phyloP scores from a whole-genome alignment of 225 moss, liverwort and hornwort genomes.

The Pleurozium schreberi region DNA sequence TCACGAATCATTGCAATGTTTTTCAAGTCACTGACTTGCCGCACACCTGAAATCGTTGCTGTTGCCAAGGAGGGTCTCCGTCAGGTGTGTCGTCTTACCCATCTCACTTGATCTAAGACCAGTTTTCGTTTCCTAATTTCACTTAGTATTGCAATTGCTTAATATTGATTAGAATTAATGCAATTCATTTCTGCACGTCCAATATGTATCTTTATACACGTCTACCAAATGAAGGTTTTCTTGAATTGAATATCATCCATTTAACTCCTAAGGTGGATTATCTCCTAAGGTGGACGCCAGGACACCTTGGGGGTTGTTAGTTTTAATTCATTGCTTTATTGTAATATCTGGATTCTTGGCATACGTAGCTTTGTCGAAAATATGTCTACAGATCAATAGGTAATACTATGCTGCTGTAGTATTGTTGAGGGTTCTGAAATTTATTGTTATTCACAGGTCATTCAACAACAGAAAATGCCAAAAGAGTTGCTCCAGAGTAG shows the following conservation, averaged over 20 bases:
- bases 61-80: slow-evolving; percentile 99
- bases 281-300: neutral
- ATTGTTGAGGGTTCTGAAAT: neutral
- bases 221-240: neutral
- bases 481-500: slow-evolving; percentile 98
- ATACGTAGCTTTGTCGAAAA: neutral
- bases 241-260: neutral
- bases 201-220: neutral
- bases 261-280: neutral
- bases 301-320: neutral
- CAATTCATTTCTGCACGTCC: neutral
- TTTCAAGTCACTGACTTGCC: slow-evolving; percentile 96
- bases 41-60: slow-evolving; percentile 97
- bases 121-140: neutral
- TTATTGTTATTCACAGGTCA: slow-evolving; percentile 48
- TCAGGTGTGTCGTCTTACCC: slow-evolving; percentile 47
- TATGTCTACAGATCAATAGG: neutral
- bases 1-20: slow-evolving; percentile 99
- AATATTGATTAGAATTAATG: neutral
- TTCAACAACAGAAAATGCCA: slow-evolving; percentile 99
- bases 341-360: neutral
- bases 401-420: neutral
- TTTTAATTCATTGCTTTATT: neutral
- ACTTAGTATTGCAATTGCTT: neutral
- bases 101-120: neutral